These are phyloP conservation scores for Sonneratia caseolaris DNA, from an alignment of 345 rosid species.

Conservation along the genomic window DNA sequence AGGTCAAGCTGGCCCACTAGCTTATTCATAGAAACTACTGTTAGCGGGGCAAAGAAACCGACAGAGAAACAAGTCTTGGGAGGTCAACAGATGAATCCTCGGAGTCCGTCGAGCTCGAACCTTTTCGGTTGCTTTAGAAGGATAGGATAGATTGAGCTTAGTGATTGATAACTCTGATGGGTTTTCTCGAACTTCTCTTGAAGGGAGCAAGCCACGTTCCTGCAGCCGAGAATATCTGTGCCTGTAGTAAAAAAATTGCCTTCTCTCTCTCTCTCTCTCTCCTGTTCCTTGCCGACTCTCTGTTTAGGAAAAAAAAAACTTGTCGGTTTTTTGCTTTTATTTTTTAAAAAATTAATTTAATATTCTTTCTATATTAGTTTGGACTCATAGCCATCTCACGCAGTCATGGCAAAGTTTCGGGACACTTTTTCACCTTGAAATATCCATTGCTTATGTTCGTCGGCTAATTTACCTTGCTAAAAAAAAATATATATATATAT, in stretches of 20 bases:
- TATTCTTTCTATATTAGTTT: no score
- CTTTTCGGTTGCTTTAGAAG: background rate
- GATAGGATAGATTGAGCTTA: background rate
- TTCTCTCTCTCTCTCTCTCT: background rate
- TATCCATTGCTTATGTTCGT: no score
- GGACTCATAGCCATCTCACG: no score
- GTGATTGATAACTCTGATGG: constrained; percentile 1
- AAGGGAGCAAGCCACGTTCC: background rate
- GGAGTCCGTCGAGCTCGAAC: background rate
- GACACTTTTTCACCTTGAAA: no score
- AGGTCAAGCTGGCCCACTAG: background rate
- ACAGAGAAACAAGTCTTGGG: background rate
- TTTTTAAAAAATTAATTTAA: no score
- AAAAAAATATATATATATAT: no score
- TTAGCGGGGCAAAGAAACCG: no score
- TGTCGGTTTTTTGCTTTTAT: background rate
- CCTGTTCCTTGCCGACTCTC: background rate
- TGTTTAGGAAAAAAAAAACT: background rate
- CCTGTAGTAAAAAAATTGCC: background rate
- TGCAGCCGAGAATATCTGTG: background rate
- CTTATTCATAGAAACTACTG: background rate
- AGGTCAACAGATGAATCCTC: no score
- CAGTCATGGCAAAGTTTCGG: no score
- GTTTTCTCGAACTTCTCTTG: background rate
- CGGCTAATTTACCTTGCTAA: no score